These are phyloP conservation scores for Pleodorina starrii DNA, from an alignment of 139 green algal species.

Conservation along the genomic window DNA sequence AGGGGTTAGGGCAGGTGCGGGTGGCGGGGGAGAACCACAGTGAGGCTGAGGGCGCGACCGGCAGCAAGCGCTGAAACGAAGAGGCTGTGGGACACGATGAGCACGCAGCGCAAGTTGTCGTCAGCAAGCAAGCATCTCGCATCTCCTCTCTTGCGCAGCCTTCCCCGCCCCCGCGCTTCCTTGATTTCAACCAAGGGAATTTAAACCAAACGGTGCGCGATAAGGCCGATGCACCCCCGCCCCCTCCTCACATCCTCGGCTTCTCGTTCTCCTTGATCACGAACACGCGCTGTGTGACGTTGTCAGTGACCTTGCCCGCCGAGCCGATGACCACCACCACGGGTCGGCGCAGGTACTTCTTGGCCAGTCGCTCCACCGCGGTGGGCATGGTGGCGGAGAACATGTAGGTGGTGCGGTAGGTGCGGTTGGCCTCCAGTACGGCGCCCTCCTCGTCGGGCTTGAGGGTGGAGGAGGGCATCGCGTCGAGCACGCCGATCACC, in stretches of 20 bases:
- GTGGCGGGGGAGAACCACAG: too few relatives aligned
- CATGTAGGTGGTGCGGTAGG: slow-evolving; percentile 99
- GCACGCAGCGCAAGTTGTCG: too few relatives aligned
- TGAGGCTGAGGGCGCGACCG: too few relatives aligned
- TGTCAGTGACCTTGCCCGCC: slow-evolving; percentile 89
- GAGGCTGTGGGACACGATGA: too few relatives aligned
- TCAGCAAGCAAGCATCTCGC: too few relatives aligned
- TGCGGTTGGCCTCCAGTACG: slow-evolving; percentile 68
- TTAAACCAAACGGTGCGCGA: too few relatives aligned
- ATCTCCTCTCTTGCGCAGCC: too few relatives aligned
- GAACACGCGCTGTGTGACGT: slow-evolving; percentile 92
- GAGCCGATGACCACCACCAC: slow-evolving; percentile 94
- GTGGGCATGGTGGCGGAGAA: slow-evolving; percentile 98
- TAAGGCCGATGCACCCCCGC: too few relatives aligned
- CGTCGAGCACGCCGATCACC: slow-evolving; percentile 91
- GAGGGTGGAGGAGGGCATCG: slow-evolving; percentile 93
- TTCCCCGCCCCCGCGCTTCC: too few relatives aligned
- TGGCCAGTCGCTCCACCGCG: slow-evolving; percentile 91
- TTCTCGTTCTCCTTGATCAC: slow-evolving; percentile 63
- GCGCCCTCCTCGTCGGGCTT: slow-evolving; percentile 93
- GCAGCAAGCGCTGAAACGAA: too few relatives aligned
- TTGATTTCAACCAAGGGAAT: too few relatives aligned
- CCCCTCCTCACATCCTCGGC: slow-evolving; percentile 22
- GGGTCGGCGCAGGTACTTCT: slow-evolving; percentile 75
- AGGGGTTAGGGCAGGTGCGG: too few relatives aligned